Evolutionary conservation across 2,329 filamentous ascomycete genomes (phyloP).

Genomic region (Neurospora sp.): DNA sequence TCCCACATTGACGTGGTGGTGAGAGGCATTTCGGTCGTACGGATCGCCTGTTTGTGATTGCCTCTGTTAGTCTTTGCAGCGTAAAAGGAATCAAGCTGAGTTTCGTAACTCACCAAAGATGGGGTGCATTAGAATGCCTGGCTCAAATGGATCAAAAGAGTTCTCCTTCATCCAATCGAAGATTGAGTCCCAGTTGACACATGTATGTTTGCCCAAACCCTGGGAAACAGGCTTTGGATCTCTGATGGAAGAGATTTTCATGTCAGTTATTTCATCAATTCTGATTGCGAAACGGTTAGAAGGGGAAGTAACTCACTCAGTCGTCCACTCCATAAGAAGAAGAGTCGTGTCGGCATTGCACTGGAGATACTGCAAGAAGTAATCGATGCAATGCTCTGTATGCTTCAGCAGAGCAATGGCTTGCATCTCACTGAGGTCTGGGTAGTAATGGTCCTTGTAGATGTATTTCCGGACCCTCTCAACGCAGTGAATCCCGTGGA

Average conservation of each 20-base stretch:
- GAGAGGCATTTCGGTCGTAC: not conserved
- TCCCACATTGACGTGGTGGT: not conserved
- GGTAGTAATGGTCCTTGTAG: conserved; percentile 3
- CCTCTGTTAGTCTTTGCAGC: not conserved
- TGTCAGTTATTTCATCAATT: not conserved
- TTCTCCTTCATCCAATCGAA: conserved; percentile 15
- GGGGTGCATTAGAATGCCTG: conserved; percentile 15
- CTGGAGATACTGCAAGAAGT: conserved; percentile 5
- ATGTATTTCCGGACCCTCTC: not conserved
- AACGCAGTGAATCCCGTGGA: conserved; percentile 2
- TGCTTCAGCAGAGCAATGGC: not conserved
- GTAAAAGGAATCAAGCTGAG: not conserved
- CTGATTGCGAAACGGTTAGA: no score
- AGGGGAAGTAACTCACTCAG: not conserved
- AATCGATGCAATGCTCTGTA: conserved; percentile 4
- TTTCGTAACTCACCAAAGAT: conserved; percentile 9
- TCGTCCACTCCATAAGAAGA: conserved; percentile 2
- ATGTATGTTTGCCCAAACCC: not conserved
- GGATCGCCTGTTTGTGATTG: not conserved
- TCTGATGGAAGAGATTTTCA: not conserved
- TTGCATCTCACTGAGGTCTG: not conserved
- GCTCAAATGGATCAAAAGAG: conserved; percentile 16
- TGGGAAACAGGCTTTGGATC: not conserved
- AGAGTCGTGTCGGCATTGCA: conserved; percentile 5
- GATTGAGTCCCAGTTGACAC: conserved; percentile 15